Base-by-base conservation (phyloP, 2,329 filamentous ascomycete genomes). In the Colletotrichum tamarilloi region DNA sequence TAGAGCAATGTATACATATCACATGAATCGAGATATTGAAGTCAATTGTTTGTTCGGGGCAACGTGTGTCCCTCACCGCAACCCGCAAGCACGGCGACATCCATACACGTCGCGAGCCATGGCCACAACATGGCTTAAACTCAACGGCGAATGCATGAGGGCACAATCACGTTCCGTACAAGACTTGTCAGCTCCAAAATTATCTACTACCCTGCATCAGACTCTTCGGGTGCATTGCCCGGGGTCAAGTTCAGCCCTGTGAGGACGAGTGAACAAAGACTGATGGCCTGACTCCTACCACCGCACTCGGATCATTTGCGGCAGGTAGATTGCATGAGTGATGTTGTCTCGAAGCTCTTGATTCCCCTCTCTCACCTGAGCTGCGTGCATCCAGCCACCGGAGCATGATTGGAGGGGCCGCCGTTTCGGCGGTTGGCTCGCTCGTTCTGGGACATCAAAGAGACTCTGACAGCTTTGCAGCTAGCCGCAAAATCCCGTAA, bases 1-100 rank as follows among this genome's bases (percentile, higher is more conserved):
- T 38, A 62, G 59, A 66, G 38, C 70, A 64, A 64, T 64, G 59
- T 60, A 70, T 66, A 53, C 24, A 5, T 38, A 70, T 60, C 26
- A 53, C 16, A 30, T 26, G 26, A 55, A n/a, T 4, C 46, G 5
- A 24, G 30, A 49, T 22, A 64, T 16, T 32, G 16, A 35, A 65
- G 55, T 8, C 24, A 22, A 56, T 26, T 42, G 65, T 68, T 22
- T 55, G 62, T 9, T 22, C 12, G 28, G 22, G 4, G 28, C n/a
- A 26, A 53, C 11, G 42, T 16, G 22, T 4, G 28, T 32, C 22
- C 42, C 8, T 12, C n/a, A 42, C 24, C 8, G 6, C 32, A 22
- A 28, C 12, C 24, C 38, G 38, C 38, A 49, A 22, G 42, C 42
- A 38, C 28, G 46, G 62, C 8, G 55, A 26, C 14, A 14, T n/a